phyloP scores from a whole-genome alignment of 495 filamentous ascomycete genomes.

The Ascobolus immersus region DNA sequence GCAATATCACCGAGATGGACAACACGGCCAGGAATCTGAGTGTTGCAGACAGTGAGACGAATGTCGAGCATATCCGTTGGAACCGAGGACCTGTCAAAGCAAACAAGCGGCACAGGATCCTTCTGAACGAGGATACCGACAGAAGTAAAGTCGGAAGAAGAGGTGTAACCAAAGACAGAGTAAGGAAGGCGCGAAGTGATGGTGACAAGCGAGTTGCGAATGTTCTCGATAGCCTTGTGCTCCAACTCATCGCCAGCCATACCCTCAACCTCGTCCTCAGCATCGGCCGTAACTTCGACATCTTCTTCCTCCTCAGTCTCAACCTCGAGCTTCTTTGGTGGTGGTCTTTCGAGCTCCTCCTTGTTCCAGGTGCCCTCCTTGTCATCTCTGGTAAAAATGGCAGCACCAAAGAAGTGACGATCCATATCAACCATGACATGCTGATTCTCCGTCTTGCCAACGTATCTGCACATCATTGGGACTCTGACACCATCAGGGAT shows the following conservation, averaged over 20 bases:
- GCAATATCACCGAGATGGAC: constrained; percentile 15
- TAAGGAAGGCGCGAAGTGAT: constrained; percentile 16
- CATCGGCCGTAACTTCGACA: constrained; percentile 1
- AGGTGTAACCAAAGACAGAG: constrained; percentile 15
- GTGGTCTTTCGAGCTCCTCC: constrained; percentile 11
- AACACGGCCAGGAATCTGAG: constrained; percentile 14
- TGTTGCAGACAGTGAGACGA: constrained; percentile 15
- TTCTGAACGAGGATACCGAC: constrained; percentile 15
- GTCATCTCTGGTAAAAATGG: constrained; percentile 14
- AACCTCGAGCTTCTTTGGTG: constrained; percentile 3
- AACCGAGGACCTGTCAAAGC: constrained; percentile 15
- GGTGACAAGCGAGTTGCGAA: constrained; percentile 14
- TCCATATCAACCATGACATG: constrained; percentile 17
- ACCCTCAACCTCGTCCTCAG: constrained; percentile 13
- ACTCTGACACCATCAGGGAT: constrained; percentile 14
- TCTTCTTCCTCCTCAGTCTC: constrained; percentile 4
- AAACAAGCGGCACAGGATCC: constrained; percentile 14
- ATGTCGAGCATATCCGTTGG: constrained; percentile 17
- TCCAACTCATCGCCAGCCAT: constrained; percentile 12
- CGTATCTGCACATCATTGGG: constrained; percentile 14
- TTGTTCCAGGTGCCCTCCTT: constrained; percentile 12
- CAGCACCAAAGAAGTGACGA: constrained; percentile 16
- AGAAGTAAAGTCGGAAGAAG: constrained; percentile 15
- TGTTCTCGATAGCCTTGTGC: constrained; percentile 11
- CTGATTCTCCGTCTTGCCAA: constrained; percentile 15